phyloP scores from a whole-genome alignment of 176 grass and related monocot genomes.

The Hsuehochloa calcarea region DNA sequence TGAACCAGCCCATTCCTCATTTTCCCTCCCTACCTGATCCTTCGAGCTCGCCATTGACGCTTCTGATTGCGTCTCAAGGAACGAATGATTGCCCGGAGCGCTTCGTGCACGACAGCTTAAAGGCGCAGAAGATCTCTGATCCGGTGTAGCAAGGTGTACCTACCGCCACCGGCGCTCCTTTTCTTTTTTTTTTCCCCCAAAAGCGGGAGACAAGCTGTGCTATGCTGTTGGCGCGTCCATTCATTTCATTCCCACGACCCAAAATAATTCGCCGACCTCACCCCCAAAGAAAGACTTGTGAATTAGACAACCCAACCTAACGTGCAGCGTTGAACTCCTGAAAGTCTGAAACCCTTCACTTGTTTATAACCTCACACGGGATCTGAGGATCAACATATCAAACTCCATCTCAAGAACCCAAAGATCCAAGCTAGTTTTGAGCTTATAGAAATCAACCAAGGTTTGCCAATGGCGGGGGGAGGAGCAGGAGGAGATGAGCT shows the following conservation, averaged over 20 bases:
- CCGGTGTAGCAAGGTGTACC: not conserved
- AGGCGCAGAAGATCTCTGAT: not conserved
- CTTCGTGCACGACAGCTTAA: too few species aligned
- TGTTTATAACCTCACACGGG: not conserved
- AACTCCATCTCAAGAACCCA: not conserved
- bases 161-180: too few species aligned
- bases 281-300: not conserved
- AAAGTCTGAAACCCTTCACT: not conserved
- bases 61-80: not conserved
- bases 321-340: not conserved
- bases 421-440: not conserved
- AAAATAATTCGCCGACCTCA: not conserved
- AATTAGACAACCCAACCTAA: not conserved
- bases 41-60: not conserved
- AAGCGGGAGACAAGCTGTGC: not conserved
- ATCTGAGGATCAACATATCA: too few species aligned
- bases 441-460: not conserved
- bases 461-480: not conserved
- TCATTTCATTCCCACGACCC: not conserved
- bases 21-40: not conserved
- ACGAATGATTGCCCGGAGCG: not conserved
- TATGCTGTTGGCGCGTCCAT: not conserved
- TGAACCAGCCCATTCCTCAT: not conserved
- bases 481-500: slow-evolving; percentile 8
- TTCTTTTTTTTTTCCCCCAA: not conserved